phyloP scores from a whole-genome alignment of 2,329 filamentous ascomycete genomes.

The Xylaria sp. region DNA sequence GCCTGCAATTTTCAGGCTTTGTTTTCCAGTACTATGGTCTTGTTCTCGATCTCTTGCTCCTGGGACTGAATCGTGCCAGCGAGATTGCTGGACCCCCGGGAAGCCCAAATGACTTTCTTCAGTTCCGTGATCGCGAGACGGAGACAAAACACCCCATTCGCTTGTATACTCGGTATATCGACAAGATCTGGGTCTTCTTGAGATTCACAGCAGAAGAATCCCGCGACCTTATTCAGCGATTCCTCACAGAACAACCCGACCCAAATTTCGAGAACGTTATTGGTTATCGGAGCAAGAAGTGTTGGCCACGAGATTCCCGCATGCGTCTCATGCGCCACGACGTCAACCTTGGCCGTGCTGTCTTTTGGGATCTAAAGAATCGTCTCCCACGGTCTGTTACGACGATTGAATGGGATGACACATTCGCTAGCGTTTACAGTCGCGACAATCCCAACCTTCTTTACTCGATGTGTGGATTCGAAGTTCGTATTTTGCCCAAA shows the following conservation, averaged over 20 bases:
- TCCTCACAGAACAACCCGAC: conserved; percentile 96
- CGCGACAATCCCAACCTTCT: conserved; percentile 95
- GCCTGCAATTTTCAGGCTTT: conserved; percentile 96
- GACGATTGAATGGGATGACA: conserved; percentile 99
- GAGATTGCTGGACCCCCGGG: conserved; percentile 95
- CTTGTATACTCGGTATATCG: conserved; percentile 96
- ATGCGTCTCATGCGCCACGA: conserved; percentile 99
- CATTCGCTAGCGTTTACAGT: conserved; percentile 97
- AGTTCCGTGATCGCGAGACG: conserved; percentile 91
- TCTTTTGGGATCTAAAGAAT: conserved; percentile 99
- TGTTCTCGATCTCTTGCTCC: conserved; percentile 88
- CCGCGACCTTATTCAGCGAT: conserved; percentile 92
- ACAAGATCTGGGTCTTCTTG: conserved; percentile 98
- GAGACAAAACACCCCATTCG: conserved; percentile 94
- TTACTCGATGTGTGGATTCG: conserved; percentile 98
- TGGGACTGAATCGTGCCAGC: conserved; percentile 93
- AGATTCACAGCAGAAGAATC: conserved; percentile 94
- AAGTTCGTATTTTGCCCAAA: conserved; percentile 95
- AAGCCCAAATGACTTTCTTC: conserved; percentile 94
- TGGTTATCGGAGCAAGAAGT: conserved; percentile 99
- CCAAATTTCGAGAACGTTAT: conserved; percentile 99
- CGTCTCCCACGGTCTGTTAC: conserved; percentile 91
- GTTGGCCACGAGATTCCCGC: conserved; percentile 95
- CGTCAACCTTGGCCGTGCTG: conserved; percentile 94
- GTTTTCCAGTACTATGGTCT: conserved; percentile 99